phyloP scores from a whole-genome alignment of 2,329 filamentous ascomycete genomes.

The Ceratocystis variospora region DNA sequence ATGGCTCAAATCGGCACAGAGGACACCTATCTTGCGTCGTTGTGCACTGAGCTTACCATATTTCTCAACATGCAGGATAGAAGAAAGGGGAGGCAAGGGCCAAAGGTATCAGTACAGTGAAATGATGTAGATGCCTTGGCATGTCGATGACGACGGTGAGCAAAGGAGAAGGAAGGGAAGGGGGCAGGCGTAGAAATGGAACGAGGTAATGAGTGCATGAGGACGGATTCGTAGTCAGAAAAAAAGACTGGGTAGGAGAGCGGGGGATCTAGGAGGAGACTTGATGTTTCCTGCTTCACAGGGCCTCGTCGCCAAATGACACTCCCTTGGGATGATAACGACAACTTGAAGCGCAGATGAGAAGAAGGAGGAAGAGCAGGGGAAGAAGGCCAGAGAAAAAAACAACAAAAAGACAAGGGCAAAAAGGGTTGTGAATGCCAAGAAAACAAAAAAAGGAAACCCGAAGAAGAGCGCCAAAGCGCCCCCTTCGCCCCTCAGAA shows the following conservation, averaged over 20 bases:
- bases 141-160: neutral
- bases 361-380: neutral
- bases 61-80: neutral
- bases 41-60: neutral
- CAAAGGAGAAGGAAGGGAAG: neutral
- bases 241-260: neutral
- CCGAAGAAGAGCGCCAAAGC: neutral
- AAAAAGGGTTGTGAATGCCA: neutral
- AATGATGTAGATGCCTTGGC: neutral
- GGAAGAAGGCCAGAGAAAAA: neutral
- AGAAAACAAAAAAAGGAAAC: slow-evolving; percentile 4
- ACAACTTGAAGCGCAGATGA: slow-evolving; percentile 11
- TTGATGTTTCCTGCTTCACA: neutral
- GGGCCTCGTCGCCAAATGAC: slow-evolving; percentile 1
- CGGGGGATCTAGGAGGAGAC: neutral
- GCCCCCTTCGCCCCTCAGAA: neutral
- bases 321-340: slow-evolving; percentile 9
- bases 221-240: neutral
- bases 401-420: neutral
- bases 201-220: neutral
- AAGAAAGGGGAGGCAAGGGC: neutral
- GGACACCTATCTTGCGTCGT: neutral
- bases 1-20: neutral
- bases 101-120: neutral
- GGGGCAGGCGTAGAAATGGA: neutral